A percentile compares a stretch with the other conserved stretches of the same genome.
phyloP scores from a whole-genome alignment of 805 yeast species.

The Starmerella floris region DNA sequence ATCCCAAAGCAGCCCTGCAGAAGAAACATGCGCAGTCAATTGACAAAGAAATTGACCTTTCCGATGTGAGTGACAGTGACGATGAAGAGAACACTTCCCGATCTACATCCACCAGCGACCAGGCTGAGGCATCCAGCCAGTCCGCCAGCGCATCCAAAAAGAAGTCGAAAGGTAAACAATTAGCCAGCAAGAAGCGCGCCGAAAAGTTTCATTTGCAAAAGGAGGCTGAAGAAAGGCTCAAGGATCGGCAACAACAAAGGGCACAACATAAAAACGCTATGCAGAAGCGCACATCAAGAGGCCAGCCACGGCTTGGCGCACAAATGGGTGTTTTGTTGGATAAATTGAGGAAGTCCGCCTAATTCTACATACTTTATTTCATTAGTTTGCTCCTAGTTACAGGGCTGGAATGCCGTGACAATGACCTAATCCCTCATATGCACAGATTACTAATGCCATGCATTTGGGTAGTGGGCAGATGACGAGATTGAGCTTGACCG shows the following conservation, averaged over 20 bases:
- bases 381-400: no score
- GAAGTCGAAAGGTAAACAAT: conserved; percentile 27
- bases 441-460: no score
- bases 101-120: conserved; percentile 1
- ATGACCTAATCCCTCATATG: no score
- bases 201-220: conserved; percentile 30
- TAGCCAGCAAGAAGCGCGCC: conserved; percentile 35
- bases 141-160: conserved; percentile 1
- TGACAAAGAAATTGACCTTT: conserved; percentile 9
- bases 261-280: conserved; percentile 36
- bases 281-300: conserved; percentile 47
- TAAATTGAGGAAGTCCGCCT: conserved; percentile 41
- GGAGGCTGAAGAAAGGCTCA: conserved; percentile 32
- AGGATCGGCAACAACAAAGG: conserved; percentile 31
- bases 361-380: background rate
- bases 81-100: conserved; percentile 16
- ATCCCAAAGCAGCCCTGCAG: conserved; percentile 25
- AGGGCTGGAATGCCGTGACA: no score
- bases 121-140: background rate
- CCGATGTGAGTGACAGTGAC: conserved; percentile 14
- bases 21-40: background rate
- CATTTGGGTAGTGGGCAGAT: no score
- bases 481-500: no score
- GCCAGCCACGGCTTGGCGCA: conserved; percentile 89
- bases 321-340: conserved; percentile 65